Evolutionary conservation across 2,329 filamentous ascomycete species (phyloP).

Genomic region (Neonectria neomacrospora): DNA sequence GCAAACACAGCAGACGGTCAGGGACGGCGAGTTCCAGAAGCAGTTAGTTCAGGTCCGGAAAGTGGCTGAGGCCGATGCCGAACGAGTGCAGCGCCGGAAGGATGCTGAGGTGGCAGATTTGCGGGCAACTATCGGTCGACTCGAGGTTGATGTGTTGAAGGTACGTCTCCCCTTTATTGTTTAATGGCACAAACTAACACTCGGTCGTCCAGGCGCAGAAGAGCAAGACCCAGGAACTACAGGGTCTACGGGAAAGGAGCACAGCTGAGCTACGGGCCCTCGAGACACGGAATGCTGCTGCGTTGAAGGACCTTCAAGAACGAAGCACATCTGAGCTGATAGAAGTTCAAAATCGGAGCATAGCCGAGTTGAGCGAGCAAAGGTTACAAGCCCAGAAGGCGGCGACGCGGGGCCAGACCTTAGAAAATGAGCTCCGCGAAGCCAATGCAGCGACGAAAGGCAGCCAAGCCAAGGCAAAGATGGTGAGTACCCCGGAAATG

Average conservation of each 20-base stretch:
- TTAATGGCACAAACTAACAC: constrained; percentile 7
- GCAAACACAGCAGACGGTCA: constrained; percentile 46
- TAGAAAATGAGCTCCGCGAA: constrained; percentile 45
- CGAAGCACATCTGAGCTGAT: constrained; percentile 31
- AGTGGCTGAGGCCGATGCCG: constrained; percentile 59
- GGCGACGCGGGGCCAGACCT: constrained; percentile 37
- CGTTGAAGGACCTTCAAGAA: constrained; percentile 27
- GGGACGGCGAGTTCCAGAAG: constrained; percentile 52
- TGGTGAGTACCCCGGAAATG: constrained; percentile 35
- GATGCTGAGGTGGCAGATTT: constrained; percentile 74
- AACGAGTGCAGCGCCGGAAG: constrained; percentile 58
- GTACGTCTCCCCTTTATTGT: constrained; percentile 46
- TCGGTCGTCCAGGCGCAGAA: constrained; percentile 63
- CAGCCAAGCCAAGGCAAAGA: constrained; percentile 37
- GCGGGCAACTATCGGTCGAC: constrained; percentile 66
- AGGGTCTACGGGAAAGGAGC: constrained; percentile 50
- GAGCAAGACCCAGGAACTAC: constrained; percentile 68
- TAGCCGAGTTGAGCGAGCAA: constrained; percentile 39
- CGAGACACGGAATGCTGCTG: not conserved
- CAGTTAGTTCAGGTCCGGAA: constrained; percentile 61
- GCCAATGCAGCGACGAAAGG: constrained; percentile 34
- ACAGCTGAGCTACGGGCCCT: constrained; percentile 38
- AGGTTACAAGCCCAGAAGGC: constrained; percentile 40
- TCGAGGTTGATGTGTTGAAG: constrained; percentile 73
- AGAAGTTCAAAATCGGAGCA: constrained; percentile 33